Base-by-base conservation (phyloP, 2,329 filamentous ascomycete species). In the Phyllosticta citrichinensis region DNA sequence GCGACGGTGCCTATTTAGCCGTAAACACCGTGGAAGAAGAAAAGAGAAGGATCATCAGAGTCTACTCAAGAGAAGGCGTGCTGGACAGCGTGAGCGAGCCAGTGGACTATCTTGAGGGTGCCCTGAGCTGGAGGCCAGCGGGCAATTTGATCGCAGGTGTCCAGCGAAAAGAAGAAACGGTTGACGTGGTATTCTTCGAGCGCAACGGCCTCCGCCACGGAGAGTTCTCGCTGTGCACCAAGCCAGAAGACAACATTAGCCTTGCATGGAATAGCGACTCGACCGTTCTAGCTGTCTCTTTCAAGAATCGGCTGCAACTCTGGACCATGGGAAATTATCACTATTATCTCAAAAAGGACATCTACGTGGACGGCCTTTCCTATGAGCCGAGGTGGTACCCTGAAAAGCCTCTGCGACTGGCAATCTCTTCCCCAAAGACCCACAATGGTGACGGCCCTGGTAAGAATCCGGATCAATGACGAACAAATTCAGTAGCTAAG, bases 241-340 rank as follows among this genome's bases (percentile, higher is more conserved):
- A 80, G 2, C 77, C 82, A 12, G 81, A 85, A 62, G 84, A 86
- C 56, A 78, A 81, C 56, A 86, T 96, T 60, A 76, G 77, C 27
- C 77, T 99, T 14, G 81, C 83, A 55, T 99, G 94, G 94, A 99
- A 97, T 70, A 81, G 85, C 4, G 93, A 99, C 71, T 99, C 94
- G 0, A 93, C 87, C 1, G 90, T 96, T 0, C 80, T 99, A 54
- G 91, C 93, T 5, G 86, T 97, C n/a, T 80, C 83, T 1, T 84
- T 92, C 66, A 78, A 79, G 33, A 83, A 91, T 65, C 82, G 84
- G 61, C 77, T 94, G n/a, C 94, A 99, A 70, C 78, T 99, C 1
- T 99, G 94, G 94, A 96, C 91, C 0, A 96, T 88, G 81, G 89
- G 91, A 20, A 99, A 99, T 72, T 99, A 99, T 67, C 90, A 97